Percentiles rank a stretch among this genome's conserved stretches.
phyloP scores from a whole-genome alignment of 139 green algal genomes.

The Pleodorina starrii region DNA sequence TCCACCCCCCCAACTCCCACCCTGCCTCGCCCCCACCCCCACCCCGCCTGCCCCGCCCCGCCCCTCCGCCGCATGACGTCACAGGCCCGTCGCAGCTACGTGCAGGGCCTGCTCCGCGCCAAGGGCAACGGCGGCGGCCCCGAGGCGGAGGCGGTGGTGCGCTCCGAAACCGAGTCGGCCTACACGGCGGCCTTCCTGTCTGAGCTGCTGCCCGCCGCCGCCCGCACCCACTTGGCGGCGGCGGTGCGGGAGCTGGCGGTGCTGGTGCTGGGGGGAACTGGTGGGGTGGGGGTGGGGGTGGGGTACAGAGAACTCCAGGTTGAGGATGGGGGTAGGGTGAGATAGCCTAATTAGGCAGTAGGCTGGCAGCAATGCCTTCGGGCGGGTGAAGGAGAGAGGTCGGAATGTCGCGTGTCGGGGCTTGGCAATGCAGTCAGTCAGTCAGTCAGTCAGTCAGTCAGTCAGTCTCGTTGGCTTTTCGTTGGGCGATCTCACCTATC shows the following conservation, averaged over 20 bases:
- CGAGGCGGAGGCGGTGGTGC: slow-evolving; percentile 38
- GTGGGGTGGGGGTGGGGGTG: not conserved
- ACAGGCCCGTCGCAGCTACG: slow-evolving; percentile 22
- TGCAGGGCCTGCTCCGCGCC: slow-evolving; percentile 15
- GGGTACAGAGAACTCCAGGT: no score
- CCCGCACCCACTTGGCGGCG: slow-evolving; percentile 25
- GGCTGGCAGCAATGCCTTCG: no score
- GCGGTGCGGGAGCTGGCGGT: slow-evolving; percentile 41
- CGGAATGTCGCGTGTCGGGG: no score
- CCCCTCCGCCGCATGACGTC: no score
- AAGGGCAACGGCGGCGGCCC: slow-evolving; percentile 21
- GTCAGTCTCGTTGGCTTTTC: no score
- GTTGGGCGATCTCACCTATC: no score
- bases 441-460: no score
- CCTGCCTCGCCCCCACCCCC: not conserved
- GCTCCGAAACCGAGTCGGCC: not conserved
- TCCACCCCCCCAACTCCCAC: not conserved
- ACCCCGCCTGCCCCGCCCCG: not conserved
- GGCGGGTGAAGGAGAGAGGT: no score
- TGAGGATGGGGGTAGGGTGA: not conserved
- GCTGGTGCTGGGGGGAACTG: slow-evolving; percentile 48
- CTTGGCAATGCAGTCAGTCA: no score
- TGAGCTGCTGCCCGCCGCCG: slow-evolving; percentile 15
- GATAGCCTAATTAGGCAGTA: no score
- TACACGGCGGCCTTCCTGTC: slow-evolving; percentile 16